These are phyloP conservation scores for Candida jianshihensis DNA, from an alignment of 805 yeast genomes.

Conservation along the genomic window DNA sequence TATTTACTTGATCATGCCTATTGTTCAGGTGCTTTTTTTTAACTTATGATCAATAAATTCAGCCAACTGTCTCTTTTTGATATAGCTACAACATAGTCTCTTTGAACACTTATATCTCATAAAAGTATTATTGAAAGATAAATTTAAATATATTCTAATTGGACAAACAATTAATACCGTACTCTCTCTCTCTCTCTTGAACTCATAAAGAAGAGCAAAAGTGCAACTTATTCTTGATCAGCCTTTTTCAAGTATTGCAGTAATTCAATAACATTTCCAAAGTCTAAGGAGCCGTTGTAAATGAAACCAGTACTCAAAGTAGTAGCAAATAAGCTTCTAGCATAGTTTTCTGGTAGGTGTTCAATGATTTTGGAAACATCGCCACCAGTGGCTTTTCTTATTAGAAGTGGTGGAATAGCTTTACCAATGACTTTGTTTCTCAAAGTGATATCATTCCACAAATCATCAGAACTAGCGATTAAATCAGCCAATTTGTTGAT, in stretches of 20 bases:
- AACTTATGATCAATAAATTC: too few relatives aligned
- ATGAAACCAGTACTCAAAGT: slow-evolving; percentile 21
- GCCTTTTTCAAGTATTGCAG: slow-evolving; percentile 20
- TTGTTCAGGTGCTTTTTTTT: not conserved
- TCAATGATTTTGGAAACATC: slow-evolving; percentile 45
- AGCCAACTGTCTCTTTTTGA: too few relatives aligned
- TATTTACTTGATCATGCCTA: not conserved
- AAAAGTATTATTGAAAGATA: too few relatives aligned
- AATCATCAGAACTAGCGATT: slow-evolving; percentile 74
- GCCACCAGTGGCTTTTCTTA: slow-evolving; percentile 66
- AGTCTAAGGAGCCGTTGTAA: slow-evolving; percentile 20
- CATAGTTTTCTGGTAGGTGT: slow-evolving; percentile 82
- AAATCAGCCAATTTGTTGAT: slow-evolving; percentile 85
- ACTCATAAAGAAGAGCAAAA: not conserved
- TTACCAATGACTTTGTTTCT: slow-evolving; percentile 69
- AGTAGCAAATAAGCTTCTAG: slow-evolving; percentile 66
- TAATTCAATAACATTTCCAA: slow-evolving; percentile 22
- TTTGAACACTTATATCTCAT: too few relatives aligned
- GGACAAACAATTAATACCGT: too few relatives aligned
- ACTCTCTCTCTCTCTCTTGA: not conserved
- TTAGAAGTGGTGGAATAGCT: slow-evolving; percentile 71
- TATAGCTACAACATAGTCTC: too few relatives aligned
- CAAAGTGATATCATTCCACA: slow-evolving; percentile 74
- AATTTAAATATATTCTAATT: too few relatives aligned
- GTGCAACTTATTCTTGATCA: not conserved